Conservation (phyloP, 1,139 yeast genomes). For the Scheffersomyces cryptocercus region DNA sequence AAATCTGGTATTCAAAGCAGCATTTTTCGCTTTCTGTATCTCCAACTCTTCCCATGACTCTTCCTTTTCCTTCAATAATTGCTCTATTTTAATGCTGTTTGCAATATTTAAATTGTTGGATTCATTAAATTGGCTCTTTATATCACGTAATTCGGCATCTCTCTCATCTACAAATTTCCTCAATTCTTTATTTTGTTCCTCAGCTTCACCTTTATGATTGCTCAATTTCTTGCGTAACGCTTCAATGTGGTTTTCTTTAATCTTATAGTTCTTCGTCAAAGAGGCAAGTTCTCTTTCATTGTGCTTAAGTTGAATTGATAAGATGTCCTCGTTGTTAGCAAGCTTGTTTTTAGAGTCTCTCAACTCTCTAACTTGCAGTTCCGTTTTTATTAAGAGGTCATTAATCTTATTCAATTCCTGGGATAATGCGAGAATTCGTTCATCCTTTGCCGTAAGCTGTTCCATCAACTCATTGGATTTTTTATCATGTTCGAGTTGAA, state of each 20-base stretch:
- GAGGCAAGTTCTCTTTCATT: constrained; percentile 34
- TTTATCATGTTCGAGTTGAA: constrained; percentile 26
- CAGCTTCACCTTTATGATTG: constrained; percentile 5
- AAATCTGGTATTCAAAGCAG: background rate
- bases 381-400: constrained; percentile 14
- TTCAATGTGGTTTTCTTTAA: constrained; percentile 18
- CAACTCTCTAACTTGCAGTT: constrained; percentile 22
- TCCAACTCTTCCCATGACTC: constrained; percentile 11
- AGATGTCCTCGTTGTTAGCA: constrained; percentile 25
- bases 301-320: constrained; percentile 29
- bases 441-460: constrained; percentile 6
- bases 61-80: constrained; percentile 17
- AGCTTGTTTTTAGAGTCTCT: constrained; percentile 20
- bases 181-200: constrained; percentile 3
- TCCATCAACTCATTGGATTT: constrained; percentile 10
- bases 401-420: constrained; percentile 5
- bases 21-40: constrained; percentile 5
- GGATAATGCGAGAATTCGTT: constrained; percentile 1
- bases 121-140: constrained; percentile 7
- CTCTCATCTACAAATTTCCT: constrained; percentile 3
- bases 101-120: constrained; percentile 14
- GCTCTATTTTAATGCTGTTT: constrained; percentile 13
- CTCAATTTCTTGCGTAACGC: constrained; percentile 9
- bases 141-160: background rate
- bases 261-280: constrained; percentile 25